Conservation (phyloP, 805 yeast species). For the Ogataea saltuana region DNA sequence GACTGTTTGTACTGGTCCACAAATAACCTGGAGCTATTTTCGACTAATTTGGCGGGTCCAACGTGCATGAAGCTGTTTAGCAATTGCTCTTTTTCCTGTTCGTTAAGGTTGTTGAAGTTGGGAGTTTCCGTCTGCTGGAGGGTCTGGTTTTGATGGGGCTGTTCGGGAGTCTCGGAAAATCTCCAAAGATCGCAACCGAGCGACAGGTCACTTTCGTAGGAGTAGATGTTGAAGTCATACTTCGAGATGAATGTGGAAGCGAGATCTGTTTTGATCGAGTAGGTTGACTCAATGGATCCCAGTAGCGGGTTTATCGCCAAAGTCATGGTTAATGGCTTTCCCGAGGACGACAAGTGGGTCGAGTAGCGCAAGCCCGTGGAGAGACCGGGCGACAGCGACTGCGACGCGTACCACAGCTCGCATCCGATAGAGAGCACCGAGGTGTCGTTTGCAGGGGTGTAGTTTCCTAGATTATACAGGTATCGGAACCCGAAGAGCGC, state of each 20-base stretch:
- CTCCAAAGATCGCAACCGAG: slow-evolving; percentile 86
- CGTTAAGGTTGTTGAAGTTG: slow-evolving; percentile 23
- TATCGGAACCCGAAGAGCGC: slow-evolving; percentile 78
- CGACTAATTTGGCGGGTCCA: slow-evolving; percentile 22
- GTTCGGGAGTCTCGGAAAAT: slow-evolving; percentile 26
- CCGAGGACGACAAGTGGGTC: slow-evolving; percentile 75
- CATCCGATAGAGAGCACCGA: slow-evolving; percentile 71
- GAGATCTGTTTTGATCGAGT: slow-evolving; percentile 77
- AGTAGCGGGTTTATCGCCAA: slow-evolving; percentile 83
- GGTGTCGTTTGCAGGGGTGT: slow-evolving; percentile 17
- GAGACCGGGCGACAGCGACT: slow-evolving; percentile 84
- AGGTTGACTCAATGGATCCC: slow-evolving; percentile 87
- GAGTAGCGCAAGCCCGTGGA: slow-evolving; percentile 84
- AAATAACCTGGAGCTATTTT: slow-evolving; percentile 26
- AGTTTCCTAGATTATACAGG: slow-evolving; percentile 60
- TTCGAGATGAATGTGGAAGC: slow-evolving; percentile 77
- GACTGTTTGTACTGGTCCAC: slow-evolving; percentile 46
- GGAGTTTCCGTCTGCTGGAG: too few species aligned
- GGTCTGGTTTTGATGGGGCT: neutral
- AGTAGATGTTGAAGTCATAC: slow-evolving; percentile 87
- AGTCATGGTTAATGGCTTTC: slow-evolving; percentile 87
- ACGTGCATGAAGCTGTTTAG: slow-evolving; percentile 27
- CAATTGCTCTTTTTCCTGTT: slow-evolving; percentile 23
- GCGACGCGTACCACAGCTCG: slow-evolving; percentile 86
- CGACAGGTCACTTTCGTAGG: slow-evolving; percentile 83